Conservation (phyloP, 306 rosid genomes). For the Ormosia emarginata region DNA sequence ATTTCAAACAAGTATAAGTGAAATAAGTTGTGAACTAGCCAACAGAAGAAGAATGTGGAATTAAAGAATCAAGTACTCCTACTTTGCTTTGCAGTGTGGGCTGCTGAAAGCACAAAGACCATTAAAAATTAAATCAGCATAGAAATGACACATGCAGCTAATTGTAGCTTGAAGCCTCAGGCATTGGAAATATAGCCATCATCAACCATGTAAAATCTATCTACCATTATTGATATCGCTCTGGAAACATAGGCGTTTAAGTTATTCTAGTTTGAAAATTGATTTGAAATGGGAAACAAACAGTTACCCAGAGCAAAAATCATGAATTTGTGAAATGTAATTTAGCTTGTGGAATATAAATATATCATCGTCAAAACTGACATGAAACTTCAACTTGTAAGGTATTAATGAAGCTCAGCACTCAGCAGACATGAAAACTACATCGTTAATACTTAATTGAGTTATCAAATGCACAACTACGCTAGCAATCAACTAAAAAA, state of each 20-base stretch:
- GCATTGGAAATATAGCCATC: neutral
- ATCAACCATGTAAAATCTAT: neutral
- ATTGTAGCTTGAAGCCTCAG: neutral
- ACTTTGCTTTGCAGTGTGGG: neutral
- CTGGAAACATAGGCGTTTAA: neutral
- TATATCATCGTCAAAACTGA: too few species aligned
- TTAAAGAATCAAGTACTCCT: neutral
- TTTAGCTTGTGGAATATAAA: neutral
- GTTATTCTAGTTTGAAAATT: neutral
- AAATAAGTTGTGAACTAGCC: neutral
- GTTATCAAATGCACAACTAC: conserved; percentile 12
- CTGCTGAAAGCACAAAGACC: neutral
- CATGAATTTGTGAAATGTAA: conserved; percentile 10
- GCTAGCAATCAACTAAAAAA: neutral
- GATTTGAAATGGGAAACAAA: neutral
- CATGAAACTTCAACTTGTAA: neutral
- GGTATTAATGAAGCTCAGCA: conserved; percentile 1
- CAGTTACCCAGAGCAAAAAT: neutral
- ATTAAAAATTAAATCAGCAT: neutral
- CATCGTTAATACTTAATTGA: neutral
- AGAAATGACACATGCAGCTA: neutral
- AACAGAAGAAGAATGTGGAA: neutral
- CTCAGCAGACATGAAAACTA: conserved; percentile 1
- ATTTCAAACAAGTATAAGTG: neutral
- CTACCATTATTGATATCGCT: neutral